phyloP scores from a whole-genome alignment of 805 yeast genomes.

The Clavispora vitiphila region DNA sequence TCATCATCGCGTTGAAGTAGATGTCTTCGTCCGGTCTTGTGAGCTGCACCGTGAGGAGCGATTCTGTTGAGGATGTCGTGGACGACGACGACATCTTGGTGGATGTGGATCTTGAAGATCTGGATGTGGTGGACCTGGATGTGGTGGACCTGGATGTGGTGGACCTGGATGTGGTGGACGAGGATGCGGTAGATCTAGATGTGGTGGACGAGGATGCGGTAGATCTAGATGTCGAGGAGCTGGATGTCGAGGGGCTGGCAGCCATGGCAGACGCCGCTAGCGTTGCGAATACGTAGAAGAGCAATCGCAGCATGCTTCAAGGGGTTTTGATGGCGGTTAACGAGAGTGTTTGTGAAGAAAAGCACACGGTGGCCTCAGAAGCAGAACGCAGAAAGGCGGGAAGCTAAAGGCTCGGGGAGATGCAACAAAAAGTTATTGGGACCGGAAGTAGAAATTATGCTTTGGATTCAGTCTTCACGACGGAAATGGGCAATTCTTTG shows the following conservation, averaged over 20 bases:
- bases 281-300: neutral
- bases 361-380: neutral
- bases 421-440: too few species aligned
- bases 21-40: slow-evolving; percentile 12
- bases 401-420: too few species aligned
- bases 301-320: neutral
- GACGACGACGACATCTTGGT: neutral
- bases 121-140: neutral
- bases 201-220: neutral
- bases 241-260: neutral
- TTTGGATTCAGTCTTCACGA: too few species aligned
- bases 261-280: neutral
- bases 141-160: neutral
- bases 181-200: neutral
- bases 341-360: neutral
- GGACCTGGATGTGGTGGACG: neutral
- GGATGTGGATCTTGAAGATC: neutral
- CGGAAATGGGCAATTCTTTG: too few species aligned
- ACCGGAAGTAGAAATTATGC: too few species aligned
- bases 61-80: neutral
- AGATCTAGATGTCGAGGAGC: neutral
- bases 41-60: slow-evolving; percentile 7
- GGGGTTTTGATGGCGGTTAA: neutral
- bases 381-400: neutral
- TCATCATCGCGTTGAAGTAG: slow-evolving; percentile 15